Base-by-base conservation (phyloP, 805 yeast genomes). In the Sugiyamaella americana region DNA sequence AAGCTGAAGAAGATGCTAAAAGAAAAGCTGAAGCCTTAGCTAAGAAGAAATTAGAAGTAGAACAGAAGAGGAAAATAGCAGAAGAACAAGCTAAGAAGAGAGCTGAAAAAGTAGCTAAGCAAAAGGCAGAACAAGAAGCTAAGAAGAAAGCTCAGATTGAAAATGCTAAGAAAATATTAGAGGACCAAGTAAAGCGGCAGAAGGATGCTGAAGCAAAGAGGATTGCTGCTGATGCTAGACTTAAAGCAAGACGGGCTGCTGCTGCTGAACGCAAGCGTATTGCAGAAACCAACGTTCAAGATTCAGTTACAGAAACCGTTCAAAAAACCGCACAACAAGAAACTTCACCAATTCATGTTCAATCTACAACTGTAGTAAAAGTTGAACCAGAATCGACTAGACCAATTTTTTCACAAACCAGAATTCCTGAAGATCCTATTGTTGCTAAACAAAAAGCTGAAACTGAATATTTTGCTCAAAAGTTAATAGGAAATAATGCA, bases 91-190 rank as follows among this genome's bases (percentile, higher is more conserved):
- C 32, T 26, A 26, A 26, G 32, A 26, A 13, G 32, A 26, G 13
- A 26, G 13, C 11, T 8, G 32, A 13, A 8, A 26, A 13, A 26
- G 11, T 13, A 26, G 11, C 32, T 13, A 26, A 26, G 32, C 17
- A 24, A 26, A 44, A 37, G 30, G 21, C 11, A 36, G 8, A 35
- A 13, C 5, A 32, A 42, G 37, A 32, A 8, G 21, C n/a, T 17
- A 26, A 34, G 4, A 17, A 42, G 30, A 16, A 30, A n/a, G 26
- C n/a, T 17, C 21, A 16, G 44, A 18, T 43, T 21, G 46, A 29
- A 19, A 35, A 41, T n/a, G 16, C 18, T 3, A 37, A 39, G 16
- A 41, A 26, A 39, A n/a, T 17, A 17, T 13, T 22, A 34, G 38
- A n/a, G 37, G 8, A 6, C 8, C 8, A 6, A 13, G 24, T 29